A percentile compares a stretch with the other conserved stretches of the same genome.
Conservation (phyloP, 805 yeast species). For the Wickerhamomyces chaumierensis region DNA sequence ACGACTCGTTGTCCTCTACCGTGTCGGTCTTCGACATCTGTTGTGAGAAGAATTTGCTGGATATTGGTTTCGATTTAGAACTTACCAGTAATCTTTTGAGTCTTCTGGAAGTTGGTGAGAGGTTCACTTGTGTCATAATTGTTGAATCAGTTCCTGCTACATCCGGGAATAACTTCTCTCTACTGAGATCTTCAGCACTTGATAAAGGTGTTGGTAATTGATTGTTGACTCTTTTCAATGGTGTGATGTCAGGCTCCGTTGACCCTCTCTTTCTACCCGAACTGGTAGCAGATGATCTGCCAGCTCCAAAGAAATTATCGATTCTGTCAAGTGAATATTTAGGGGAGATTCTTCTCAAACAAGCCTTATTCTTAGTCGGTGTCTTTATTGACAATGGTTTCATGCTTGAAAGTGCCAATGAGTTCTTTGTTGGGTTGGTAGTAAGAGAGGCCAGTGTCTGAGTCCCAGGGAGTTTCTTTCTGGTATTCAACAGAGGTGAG, state of each 20-base stretch:
- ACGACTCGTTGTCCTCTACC: not conserved
- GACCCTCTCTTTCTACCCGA: not conserved
- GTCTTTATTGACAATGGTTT: not conserved
- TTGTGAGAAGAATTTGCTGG: conserved; percentile 10
- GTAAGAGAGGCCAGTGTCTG: too few relatives aligned
- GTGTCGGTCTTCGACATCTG: not conserved
- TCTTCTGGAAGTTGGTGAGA: conserved; percentile 16
- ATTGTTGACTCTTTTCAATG: not conserved
- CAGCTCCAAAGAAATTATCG: conserved; percentile 10
- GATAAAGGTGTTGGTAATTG: not conserved
- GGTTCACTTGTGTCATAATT: not conserved
- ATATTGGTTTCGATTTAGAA: conserved; percentile 3
- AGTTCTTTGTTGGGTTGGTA: not conserved
- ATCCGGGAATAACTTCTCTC: not conserved
- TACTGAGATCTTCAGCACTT: not conserved
- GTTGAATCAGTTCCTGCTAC: too few relatives aligned
- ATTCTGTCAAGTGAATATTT: conserved; percentile 1
- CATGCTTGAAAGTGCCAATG: not conserved
- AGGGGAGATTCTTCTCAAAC: conserved; percentile 3
- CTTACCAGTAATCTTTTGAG: conserved; percentile 7
- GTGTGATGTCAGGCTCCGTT: not conserved
- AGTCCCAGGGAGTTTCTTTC: not conserved
- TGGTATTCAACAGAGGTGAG: not conserved
- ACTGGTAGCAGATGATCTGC: not conserved
- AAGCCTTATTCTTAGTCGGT: not conserved